Percentiles rank a stretch among this genome's conserved stretches.
Conservation (phyloP, 1,284 basidiomycete genomes). For the Anthracocystis walkeri region DNA sequence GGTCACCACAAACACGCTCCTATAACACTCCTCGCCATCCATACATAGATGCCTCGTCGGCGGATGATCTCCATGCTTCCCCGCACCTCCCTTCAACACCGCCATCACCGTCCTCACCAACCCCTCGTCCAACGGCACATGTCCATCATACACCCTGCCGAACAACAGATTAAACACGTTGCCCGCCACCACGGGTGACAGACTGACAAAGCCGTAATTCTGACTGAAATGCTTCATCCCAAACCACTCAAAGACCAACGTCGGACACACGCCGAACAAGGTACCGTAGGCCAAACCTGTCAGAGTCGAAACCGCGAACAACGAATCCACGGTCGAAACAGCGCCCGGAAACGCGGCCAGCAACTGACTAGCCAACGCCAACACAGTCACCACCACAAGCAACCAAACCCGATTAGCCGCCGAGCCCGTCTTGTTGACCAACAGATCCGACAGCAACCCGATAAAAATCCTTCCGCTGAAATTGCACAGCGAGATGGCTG, state of each 20-base stretch:
- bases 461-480: conserved; percentile 83
- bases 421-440: conserved; percentile 47
- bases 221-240: conserved; percentile 84
- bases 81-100: background rate
- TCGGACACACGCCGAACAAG: conserved; percentile 81
- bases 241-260: conserved; percentile 86
- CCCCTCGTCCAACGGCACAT: conserved; percentile 27
- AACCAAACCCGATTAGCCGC: conserved; percentile 57
- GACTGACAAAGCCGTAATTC: conserved; percentile 84
- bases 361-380: conserved; percentile 59
- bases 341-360: conserved; percentile 61
- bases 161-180: conserved; percentile 88
- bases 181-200: conserved; percentile 82
- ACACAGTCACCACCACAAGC: conserved; percentile 57
- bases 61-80: conserved; percentile 7
- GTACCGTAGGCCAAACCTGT: conserved; percentile 82
- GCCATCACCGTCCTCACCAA: background rate
- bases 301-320: conserved; percentile 82
- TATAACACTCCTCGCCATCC: conserved; percentile 66
- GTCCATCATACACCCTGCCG: conserved; percentile 72
- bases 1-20: conserved; percentile 63
- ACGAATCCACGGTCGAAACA: conserved; percentile 75
- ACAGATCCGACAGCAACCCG: conserved; percentile 79
- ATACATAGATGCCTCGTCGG: conserved; percentile 51
- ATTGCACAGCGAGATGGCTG: conserved; percentile 84